A percentile compares a stretch with the other conserved stretches of the same genome.
Evolutionary conservation across 805 yeast species (phyloP).

Genomic region (Aciculoconidium aculeatum): DNA sequence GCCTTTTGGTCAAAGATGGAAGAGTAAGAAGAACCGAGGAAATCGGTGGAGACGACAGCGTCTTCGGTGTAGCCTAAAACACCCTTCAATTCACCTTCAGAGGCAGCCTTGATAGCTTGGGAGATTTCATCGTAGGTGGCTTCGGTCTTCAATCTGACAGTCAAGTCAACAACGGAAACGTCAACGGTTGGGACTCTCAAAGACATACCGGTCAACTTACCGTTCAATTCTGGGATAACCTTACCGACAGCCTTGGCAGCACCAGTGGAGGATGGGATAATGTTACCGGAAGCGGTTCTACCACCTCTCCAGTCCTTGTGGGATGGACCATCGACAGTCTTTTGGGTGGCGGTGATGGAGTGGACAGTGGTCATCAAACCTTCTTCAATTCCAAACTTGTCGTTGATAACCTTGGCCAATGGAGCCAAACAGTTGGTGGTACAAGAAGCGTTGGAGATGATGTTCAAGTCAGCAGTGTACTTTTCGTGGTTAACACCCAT

Average conservation of each 20-base stretch:
- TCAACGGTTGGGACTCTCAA: conserved; percentile 33
- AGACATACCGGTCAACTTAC: conserved; percentile 32
- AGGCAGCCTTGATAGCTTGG: conserved; percentile 25
- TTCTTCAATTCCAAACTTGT: conserved; percentile 29
- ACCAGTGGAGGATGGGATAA: conserved; percentile 33
- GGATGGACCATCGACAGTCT: conserved; percentile 34
- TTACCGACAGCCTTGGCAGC: conserved; percentile 35
- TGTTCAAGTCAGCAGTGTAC: conserved; percentile 28
- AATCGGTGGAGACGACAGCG: conserved; percentile 30
- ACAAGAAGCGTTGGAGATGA: conserved; percentile 32
- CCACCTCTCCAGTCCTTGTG: conserved; percentile 37
- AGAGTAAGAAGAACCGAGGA: conserved; percentile 24
- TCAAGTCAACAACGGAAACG: conserved; percentile 32
- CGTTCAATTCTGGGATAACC: conserved; percentile 32
- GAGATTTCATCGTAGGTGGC: conserved; percentile 29
- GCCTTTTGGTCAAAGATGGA: conserved; percentile 30
- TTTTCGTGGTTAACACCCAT: conserved; percentile 30
- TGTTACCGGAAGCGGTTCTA: conserved; percentile 32
- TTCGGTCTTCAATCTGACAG: conserved; percentile 26
- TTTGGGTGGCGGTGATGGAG: conserved; percentile 33
- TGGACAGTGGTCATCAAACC: conserved; percentile 35
- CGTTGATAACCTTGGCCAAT: conserved; percentile 32
- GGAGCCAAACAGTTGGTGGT: conserved; percentile 35
- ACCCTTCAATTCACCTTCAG: conserved; percentile 30
- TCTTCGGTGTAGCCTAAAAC: conserved; percentile 32